phyloP scores from a whole-genome alignment of 805 yeast genomes.

The Jamesozyma piceae region DNA sequence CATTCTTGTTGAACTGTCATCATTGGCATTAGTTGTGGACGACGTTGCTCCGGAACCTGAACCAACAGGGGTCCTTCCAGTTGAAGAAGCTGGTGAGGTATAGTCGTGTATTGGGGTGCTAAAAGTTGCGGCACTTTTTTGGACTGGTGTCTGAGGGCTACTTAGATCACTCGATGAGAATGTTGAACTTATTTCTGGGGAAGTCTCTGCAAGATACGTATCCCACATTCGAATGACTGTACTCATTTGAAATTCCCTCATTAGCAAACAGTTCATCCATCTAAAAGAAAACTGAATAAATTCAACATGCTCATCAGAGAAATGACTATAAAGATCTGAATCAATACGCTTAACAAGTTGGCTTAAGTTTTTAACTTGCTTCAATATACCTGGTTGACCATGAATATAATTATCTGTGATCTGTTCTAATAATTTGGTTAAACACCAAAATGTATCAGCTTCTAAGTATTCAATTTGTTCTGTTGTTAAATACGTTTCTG shows the following conservation, averaged over 20 bases:
- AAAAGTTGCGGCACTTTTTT: slow-evolving; percentile 13
- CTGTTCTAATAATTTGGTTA: slow-evolving; percentile 81
- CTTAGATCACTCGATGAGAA: slow-evolving; percentile 10
- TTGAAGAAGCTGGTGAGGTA: slow-evolving; percentile 4
- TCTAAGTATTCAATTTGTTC: slow-evolving; percentile 64
- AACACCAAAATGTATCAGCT: slow-evolving; percentile 96
- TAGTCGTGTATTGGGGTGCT: slow-evolving; percentile 9
- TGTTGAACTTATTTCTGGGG: slow-evolving; percentile 31
- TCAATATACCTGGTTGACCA: slow-evolving; percentile 93
- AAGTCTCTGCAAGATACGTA: slow-evolving; percentile 68
- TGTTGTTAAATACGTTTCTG: slow-evolving; percentile 43
- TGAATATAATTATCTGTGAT: slow-evolving; percentile 96
- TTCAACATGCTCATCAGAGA: slow-evolving; percentile 76
- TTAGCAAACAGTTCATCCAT: slow-evolving; percentile 96
- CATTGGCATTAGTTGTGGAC: slow-evolving; percentile 4
- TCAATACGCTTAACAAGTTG: slow-evolving; percentile 78
- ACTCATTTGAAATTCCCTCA: slow-evolving; percentile 79
- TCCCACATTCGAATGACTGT: slow-evolving; percentile 96
- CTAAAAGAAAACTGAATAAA: slow-evolving; percentile 92
- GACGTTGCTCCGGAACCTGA: neutral
- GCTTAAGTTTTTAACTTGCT: slow-evolving; percentile 77
- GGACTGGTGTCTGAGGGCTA: slow-evolving; percentile 21
- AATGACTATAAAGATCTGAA: slow-evolving; percentile 58
- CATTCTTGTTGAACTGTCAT: slow-evolving; percentile 10
- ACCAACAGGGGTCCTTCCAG: neutral